Conservation (phyloP, 2,329 filamentous ascomycete species). For the Penicillium sp. region DNA sequence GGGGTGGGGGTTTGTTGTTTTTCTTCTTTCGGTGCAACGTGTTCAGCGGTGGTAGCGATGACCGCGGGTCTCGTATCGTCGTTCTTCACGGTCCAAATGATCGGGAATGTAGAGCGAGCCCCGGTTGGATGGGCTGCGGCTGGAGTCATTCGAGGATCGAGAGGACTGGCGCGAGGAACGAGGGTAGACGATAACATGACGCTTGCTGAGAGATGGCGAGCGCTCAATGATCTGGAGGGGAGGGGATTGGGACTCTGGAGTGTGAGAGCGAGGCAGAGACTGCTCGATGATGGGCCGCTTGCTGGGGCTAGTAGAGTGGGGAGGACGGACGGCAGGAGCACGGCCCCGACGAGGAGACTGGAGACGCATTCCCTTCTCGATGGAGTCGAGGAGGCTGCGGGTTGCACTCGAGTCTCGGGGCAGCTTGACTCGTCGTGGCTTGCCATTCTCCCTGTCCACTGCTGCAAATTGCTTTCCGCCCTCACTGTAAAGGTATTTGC, state of each 20-base stretch:
- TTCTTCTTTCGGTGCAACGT: not conserved
- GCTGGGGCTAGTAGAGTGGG: slow-evolving; percentile 26
- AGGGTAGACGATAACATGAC: slow-evolving; percentile 36
- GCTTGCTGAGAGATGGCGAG: slow-evolving; percentile 22
- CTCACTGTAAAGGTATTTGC: slow-evolving; percentile 38
- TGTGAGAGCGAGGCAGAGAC: slow-evolving; percentile 14
- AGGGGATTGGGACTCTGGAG: slow-evolving; percentile 9
- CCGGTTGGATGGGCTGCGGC: slow-evolving; percentile 35
- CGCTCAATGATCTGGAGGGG: slow-evolving; percentile 20
- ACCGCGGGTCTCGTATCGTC: slow-evolving; percentile 31
- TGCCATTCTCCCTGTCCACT: slow-evolving; percentile 41
- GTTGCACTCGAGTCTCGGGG: slow-evolving; percentile 38
- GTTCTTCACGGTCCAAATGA: slow-evolving; percentile 34
- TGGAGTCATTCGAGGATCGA: slow-evolving; percentile 28
- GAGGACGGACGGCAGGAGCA: slow-evolving; percentile 13
- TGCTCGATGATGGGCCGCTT: slow-evolving; percentile 12
- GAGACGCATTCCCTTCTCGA: slow-evolving; percentile 42
- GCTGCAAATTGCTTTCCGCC: slow-evolving; percentile 42
- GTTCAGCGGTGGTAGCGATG: slow-evolving; percentile 29
- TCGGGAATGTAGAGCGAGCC: slow-evolving; percentile 39
- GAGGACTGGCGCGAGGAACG: slow-evolving; percentile 20
- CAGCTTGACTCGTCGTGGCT: slow-evolving; percentile 43
- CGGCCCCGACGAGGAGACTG: slow-evolving; percentile 13
- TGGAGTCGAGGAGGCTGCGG: slow-evolving; percentile 41
- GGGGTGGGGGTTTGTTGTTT: too few species aligned